Percentiles rank a stretch among this genome's conserved stretches.
Conservation (phyloP, 1,139 yeast species). For the Scheffersomyces illinoinensis region DNA sequence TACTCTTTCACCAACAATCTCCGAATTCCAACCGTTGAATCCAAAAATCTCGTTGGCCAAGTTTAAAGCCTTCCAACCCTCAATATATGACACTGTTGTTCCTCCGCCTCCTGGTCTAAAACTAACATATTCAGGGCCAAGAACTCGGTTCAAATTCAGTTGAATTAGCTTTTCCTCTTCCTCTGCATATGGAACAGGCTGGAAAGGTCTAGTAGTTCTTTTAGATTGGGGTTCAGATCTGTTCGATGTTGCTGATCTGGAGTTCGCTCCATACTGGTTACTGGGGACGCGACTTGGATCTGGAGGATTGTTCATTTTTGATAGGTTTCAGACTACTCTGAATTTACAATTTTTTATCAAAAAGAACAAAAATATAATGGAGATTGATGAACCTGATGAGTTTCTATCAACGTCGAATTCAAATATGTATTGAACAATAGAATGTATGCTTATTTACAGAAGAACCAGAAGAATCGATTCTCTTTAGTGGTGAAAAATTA, state of each 20-base stretch:
- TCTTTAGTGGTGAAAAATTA: neutral
- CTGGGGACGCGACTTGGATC: neutral
- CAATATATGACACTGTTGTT: conserved; percentile 65
- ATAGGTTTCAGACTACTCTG: neutral
- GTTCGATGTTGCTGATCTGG: conserved; percentile 4
- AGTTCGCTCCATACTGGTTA: neutral
- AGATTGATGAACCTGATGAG: neutral
- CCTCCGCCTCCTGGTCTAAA: conserved; percentile 80
- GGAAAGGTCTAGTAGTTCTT: conserved; percentile 16
- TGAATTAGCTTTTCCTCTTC: conserved; percentile 45
- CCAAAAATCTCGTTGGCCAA: conserved; percentile 82
- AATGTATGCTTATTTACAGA: neutral
- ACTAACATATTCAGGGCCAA: conserved; percentile 91
- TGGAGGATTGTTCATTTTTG: neutral
- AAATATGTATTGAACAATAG: neutral
- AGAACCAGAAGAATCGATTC: neutral
- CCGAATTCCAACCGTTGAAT: conserved; percentile 79
- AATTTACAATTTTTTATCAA: neutral
- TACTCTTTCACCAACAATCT: conserved; percentile 62
- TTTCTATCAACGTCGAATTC: neutral
- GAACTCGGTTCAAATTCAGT: conserved; percentile 52
- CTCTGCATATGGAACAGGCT: conserved; percentile 33
- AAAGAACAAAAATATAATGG: neutral
- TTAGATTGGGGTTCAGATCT: conserved; percentile 8
- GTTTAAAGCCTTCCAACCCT: conserved; percentile 80